phyloP scores from a whole-genome alignment of 2,329 filamentous ascomycete species.

The Truncatella angustata region DNA sequence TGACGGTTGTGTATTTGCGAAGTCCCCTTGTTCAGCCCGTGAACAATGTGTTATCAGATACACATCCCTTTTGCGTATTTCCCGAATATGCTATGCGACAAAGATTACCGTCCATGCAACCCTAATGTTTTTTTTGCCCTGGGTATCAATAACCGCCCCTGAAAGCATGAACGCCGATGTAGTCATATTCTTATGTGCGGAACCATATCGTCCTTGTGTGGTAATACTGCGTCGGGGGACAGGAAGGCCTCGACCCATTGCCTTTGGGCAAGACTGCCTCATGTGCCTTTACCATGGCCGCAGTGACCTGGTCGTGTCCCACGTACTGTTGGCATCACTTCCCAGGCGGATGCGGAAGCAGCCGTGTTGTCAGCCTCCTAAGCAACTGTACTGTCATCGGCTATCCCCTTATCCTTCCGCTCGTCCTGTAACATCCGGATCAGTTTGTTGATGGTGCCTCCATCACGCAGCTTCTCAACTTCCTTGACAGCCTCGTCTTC shows the following conservation, averaged over 20 bases:
- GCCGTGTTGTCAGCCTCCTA: constrained; percentile 22
- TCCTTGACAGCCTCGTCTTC: constrained; percentile 33
- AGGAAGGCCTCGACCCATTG: no score
- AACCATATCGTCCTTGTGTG: no score
- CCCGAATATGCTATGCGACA: constrained; percentile 10
- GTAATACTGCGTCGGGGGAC: no score
- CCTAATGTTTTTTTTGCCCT: neutral
- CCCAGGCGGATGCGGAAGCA: no score
- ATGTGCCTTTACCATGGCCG: neutral
- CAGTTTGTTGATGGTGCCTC: constrained; percentile 35
- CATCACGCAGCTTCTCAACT: constrained; percentile 34
- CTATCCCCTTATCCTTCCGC: constrained; percentile 30
- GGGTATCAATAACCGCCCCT: constrained; percentile 1
- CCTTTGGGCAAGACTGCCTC: no score
- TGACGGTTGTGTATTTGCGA: constrained; percentile 8
- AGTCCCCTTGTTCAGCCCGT: constrained; percentile 19
- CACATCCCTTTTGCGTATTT: constrained; percentile 20
- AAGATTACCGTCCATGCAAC: neutral
- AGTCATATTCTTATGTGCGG: neutral
- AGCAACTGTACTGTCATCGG: constrained; percentile 23
- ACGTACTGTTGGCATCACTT: constrained; percentile 17
- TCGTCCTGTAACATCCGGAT: constrained; percentile 34
- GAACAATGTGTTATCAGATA: constrained; percentile 16
- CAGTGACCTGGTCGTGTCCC: neutral
- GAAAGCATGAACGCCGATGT: neutral